Base-by-base conservation (phyloP, 371 early-diverging fungal genomes). In the Apophysomyces elegans region DNA sequence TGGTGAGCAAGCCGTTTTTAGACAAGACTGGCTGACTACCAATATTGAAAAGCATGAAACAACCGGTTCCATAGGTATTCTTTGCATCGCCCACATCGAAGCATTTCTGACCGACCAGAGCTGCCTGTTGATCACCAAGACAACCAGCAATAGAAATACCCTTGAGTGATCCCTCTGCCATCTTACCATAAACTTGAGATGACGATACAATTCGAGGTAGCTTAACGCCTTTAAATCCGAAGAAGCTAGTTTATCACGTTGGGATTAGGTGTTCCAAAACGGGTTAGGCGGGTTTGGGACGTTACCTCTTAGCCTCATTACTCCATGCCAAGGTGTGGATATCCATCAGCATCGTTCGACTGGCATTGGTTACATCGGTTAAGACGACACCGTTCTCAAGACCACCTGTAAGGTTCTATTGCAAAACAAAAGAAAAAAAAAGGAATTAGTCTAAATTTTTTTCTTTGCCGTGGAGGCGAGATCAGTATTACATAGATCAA, bases 1-100 rank as follows among this genome's bases (percentile, higher is more conserved):
- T 96, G 2, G 97, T 94, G 44, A 97, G 75, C 38, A 97, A 82
- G 2, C 98, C 97, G 67, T 92, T 77, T 63, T 82, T 81, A 21
- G 96, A 95, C 56, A 90, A 72, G 59, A 95, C 90, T 26, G 91
- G 88, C 45, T 82, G 73, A 11, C 73, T 47, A 39, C 97, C 97
- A n/a, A 95, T 95, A 83, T 97, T 96, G 84, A 91, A 93, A 58
- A 97, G 83, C 94, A 96, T 91, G 78, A 96, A 96, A 76, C 96
- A 95, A 13, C 98, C 98, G 14, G 97, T 96, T 46, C 98, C 98
- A 73, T 96, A 83, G 2, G 98, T 97, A 84, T 95, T 96, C 83
- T 97, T 97, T 59, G 93, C 92, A 72, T 91, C 88, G 9, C 97
- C 97, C 0, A 84, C 80, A 36, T 85, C 69, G 74, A 95, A 92